Percentiles rank a stretch among this genome's conserved stretches.
phyloP scores from a whole-genome alignment of 2,329 filamentous ascomycete species.

The Colletotrichum spinosum region DNA sequence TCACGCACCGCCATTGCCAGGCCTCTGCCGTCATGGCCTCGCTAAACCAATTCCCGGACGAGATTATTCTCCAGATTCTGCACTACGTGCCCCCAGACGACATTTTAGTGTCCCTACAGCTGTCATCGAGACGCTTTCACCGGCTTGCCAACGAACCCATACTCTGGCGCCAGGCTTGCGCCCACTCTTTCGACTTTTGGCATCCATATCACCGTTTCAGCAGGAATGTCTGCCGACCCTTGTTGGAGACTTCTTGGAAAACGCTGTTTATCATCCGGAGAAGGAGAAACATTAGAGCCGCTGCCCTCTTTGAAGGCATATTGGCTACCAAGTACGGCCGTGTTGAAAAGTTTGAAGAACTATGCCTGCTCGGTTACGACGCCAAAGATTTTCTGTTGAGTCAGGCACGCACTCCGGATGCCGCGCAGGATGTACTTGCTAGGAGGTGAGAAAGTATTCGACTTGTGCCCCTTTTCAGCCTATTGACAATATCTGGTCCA shows the following conservation, averaged over 20 bases:
- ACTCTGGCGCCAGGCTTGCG: constrained; percentile 85
- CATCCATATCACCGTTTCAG: constrained; percentile 70
- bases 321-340: constrained; percentile 78
- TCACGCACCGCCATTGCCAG: too few species aligned
- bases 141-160: constrained; percentile 76
- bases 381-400: constrained; percentile 85
- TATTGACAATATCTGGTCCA: constrained; percentile 6
- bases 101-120: constrained; percentile 59
- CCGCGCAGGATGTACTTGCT: constrained; percentile 79
- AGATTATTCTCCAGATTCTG: constrained; percentile 86
- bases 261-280: constrained; percentile 69
- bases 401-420: constrained; percentile 70
- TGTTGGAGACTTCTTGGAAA: constrained; percentile 79
- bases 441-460: constrained; percentile 62
- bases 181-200: constrained; percentile 79
- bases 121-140: constrained; percentile 72
- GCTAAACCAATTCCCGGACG: constrained; percentile 75
- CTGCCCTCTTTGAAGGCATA: constrained; percentile 72
- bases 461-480: constrained; percentile 16
- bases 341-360: constrained; percentile 75
- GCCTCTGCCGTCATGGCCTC: constrained; percentile 44
- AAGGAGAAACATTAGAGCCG: constrained; percentile 62
- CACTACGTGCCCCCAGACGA: constrained; percentile 69
- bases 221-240: constrained; percentile 64
- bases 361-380: constrained; percentile 83